phyloP scores from a whole-genome alignment of 2,329 filamentous ascomycete species.

The Sclerotinia nivalis region DNA sequence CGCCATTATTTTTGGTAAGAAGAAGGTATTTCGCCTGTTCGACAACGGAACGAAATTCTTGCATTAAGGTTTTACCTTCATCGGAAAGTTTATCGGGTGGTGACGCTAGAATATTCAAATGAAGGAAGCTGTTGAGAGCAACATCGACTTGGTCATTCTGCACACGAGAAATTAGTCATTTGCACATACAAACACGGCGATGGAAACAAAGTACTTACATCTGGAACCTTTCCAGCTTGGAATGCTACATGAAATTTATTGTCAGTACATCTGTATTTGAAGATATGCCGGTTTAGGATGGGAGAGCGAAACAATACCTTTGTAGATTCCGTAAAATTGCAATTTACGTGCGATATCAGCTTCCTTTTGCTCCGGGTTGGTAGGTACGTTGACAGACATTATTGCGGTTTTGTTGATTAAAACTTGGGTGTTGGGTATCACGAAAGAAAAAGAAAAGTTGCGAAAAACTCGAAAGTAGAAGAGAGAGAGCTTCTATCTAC shows the following conservation, averaged over 20 bases:
- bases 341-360: constrained; percentile 86
- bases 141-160: constrained; percentile 79
- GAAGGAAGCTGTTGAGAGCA: constrained; percentile 84
- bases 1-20: constrained; percentile 91
- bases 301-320: constrained; percentile 48
- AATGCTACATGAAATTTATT: constrained; percentile 59
- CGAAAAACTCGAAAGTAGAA: neutral
- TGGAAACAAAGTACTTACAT: constrained; percentile 43
- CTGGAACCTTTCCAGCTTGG: constrained; percentile 84
- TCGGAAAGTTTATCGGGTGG: constrained; percentile 76
- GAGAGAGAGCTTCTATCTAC: neutral
- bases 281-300: constrained; percentile 1
- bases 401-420: constrained; percentile 23
- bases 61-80: constrained; percentile 78
- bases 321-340: constrained; percentile 87
- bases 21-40: constrained; percentile 81
- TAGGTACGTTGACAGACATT: constrained; percentile 39
- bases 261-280: constrained; percentile 37
- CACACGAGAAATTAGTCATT: constrained; percentile 13
- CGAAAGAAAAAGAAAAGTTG: constrained; percentile 25
- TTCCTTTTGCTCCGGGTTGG: constrained; percentile 38
- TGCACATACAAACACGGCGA: constrained; percentile 15
- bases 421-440: constrained; percentile 29
- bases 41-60: constrained; percentile 77
- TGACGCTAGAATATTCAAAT: constrained; percentile 65